Conservation (phyloP, 192 early-diverging fungal genomes). For the Coemansia umbellata region DNA sequence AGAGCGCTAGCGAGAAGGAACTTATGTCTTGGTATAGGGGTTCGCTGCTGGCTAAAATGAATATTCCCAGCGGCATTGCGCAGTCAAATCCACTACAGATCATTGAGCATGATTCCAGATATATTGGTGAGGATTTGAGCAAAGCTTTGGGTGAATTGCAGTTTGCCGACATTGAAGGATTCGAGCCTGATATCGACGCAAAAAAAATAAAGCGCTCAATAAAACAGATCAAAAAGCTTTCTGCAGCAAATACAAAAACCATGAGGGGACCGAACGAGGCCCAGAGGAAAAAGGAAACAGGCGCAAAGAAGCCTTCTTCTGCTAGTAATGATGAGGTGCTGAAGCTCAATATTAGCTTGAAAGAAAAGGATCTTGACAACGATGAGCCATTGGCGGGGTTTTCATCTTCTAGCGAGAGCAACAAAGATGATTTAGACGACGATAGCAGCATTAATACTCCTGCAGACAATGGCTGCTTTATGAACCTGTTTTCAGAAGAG, state of each 20-base stretch:
- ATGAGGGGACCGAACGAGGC: not conserved
- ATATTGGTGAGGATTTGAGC: slow-evolving; percentile 9
- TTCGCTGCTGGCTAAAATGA: slow-evolving; percentile 35
- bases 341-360: not conserved
- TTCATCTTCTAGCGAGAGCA: not conserved
- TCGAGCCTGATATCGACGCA: slow-evolving; percentile 29
- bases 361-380: not conserved
- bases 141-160: slow-evolving; percentile 17
- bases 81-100: slow-evolving; percentile 24
- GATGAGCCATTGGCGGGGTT: not conserved
- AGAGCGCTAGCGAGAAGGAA: not conserved
- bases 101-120: slow-evolving; percentile 16
- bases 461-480: slow-evolving; percentile 18
- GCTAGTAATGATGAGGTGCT: not conserved
- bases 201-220: slow-evolving; percentile 24
- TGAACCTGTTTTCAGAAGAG: slow-evolving; percentile 13
- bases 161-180: slow-evolving; percentile 50
- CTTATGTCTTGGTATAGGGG: slow-evolving; percentile 22
- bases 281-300: not conserved
- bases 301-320: not conserved
- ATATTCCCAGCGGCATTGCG: slow-evolving; percentile 22
- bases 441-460: not conserved
- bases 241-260: too few relatives aligned
- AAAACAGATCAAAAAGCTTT: not conserved
- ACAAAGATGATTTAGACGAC: not conserved